Evolutionary conservation across 768 basidiomycete species (phyloP), one percentile per base, ranked within the genome.

Genomic region (Suillus cothurnatus): DNA sequence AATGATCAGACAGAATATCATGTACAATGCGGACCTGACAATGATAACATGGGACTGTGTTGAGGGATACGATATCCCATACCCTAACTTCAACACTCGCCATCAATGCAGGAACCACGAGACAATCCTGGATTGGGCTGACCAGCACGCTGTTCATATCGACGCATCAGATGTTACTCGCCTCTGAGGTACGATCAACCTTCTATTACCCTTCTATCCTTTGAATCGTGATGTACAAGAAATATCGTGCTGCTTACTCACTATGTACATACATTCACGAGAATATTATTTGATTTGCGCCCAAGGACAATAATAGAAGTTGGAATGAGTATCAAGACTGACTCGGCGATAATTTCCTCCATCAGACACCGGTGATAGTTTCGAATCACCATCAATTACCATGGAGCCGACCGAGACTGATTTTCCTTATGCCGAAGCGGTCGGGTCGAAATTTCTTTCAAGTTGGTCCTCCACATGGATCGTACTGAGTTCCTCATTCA

Each of bases 21-120:
- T 68, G 65, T 68, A 65, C 28, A 63, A 62, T 32, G 55, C 62
- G 11, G 65, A 68, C 45, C n/a, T 63, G 21, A 63, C 57, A 12
- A 66, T 66, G 65, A 62, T 68, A 19, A 21, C 47, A 15, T 68
- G 65, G 61, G 58, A 66, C 52, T 66, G 67, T 65, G 45, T 68
- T 21, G 19, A 50, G 3, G 26, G 26, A 31, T 8, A 50, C 50
- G 15, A 9, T 7, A 8, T 9, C 15, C 26, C 50, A 17, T 50
- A 26, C 15, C 50, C 50, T 28, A 26, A 31, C 15, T 50, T 28
- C 49, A 50, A 50, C 26, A 50, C 15, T 0, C 15, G 50, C 17
- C 50, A 64, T 26, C 63, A 57, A 21, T 64, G 58, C 57, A 64
- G 55, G 26, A 31, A 41, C 14, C 34, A 21, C 45, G 62, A 63